Evolutionary conservation across 352 stramenopile genomes (phyloP).

Genomic region (Globisporangium splendens): DNA sequence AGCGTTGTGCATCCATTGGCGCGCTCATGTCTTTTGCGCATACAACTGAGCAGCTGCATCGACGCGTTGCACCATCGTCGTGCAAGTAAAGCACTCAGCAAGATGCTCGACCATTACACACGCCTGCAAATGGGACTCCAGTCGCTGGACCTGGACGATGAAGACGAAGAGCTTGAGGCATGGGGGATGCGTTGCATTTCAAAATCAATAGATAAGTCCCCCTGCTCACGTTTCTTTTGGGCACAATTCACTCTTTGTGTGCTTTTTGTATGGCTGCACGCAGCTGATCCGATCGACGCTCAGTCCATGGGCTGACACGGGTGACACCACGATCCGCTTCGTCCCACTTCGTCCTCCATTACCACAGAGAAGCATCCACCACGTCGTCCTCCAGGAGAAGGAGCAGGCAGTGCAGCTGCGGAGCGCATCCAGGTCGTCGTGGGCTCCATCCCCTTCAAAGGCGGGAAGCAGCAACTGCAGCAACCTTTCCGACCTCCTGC

Average conservation of each 20-base stretch:
- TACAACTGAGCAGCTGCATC: too few species aligned
- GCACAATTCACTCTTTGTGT: too few species aligned
- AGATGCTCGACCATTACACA: not conserved
- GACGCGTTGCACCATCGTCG: too few species aligned
- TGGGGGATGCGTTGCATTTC: not conserved
- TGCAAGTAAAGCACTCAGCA: too few species aligned
- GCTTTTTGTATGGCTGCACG: too few species aligned
- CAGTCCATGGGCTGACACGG: constrained; percentile 10
- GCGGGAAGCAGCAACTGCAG: not conserved
- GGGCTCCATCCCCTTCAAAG: not conserved
- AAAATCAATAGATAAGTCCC: too few species aligned
- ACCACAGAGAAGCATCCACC: not conserved
- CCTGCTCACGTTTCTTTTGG: too few species aligned
- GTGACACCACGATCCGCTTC: constrained; percentile 5
- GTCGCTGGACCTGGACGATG: constrained; percentile 2
- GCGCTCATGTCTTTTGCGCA: too few species aligned
- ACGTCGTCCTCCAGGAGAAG: not conserved
- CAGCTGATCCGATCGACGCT: constrained; percentile 11
- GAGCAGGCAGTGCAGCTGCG: not conserved
- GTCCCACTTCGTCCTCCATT: not conserved
- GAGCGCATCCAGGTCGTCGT: not conserved
- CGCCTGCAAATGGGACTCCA: not conserved
- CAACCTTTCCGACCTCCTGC: not conserved
- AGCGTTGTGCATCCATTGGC: too few species aligned
- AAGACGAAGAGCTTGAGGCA: constrained; percentile 8